Conservation (phyloP, 345 rosid genomes). For the Linum tenue region DNA sequence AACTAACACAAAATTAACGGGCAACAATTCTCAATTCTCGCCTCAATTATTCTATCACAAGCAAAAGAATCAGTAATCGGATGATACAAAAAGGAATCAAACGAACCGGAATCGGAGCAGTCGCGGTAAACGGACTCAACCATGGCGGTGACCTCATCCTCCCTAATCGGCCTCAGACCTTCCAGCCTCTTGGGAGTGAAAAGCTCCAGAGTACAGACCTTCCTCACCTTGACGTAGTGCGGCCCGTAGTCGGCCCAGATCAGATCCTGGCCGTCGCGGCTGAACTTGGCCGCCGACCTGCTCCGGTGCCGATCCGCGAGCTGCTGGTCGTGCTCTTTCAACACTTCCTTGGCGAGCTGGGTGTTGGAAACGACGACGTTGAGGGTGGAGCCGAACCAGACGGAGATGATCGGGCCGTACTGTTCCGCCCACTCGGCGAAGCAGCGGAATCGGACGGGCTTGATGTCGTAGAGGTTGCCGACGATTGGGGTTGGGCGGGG, state of each 20-base stretch:
- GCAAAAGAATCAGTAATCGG: neutral
- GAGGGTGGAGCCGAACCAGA: constrained; percentile 11
- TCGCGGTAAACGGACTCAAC: constrained; percentile 21
- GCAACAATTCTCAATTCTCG: too few relatives aligned
- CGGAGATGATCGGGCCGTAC: neutral
- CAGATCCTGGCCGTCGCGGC: constrained; percentile 26
- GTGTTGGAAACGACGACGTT: constrained; percentile 6
- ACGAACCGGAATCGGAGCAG: constrained; percentile 10
- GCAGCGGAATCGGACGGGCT: constrained; percentile 19
- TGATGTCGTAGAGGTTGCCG: constrained; percentile 31
- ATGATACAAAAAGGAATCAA: too few relatives aligned
- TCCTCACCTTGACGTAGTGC: constrained; percentile 35
- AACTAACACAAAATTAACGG: too few relatives aligned
- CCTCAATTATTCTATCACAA: neutral
- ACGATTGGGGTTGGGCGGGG: constrained; percentile 26
- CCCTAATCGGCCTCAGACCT: constrained; percentile 28
- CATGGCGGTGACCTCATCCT: constrained; percentile 29
- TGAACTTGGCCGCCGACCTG: neutral
- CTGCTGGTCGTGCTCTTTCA: constrained; percentile 5
- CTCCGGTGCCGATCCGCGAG: constrained; percentile 14
- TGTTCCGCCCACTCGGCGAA: constrained; percentile 26
- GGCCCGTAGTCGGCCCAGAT: constrained; percentile 39
- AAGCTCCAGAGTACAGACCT: constrained; percentile 24
- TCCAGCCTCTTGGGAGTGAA: constrained; percentile 32
- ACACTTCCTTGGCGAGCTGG: constrained; percentile 3